These are phyloP conservation scores for Melastoma malabathricum DNA, from an alignment of 345 rosid genomes.

Conservation along the genomic window DNA sequence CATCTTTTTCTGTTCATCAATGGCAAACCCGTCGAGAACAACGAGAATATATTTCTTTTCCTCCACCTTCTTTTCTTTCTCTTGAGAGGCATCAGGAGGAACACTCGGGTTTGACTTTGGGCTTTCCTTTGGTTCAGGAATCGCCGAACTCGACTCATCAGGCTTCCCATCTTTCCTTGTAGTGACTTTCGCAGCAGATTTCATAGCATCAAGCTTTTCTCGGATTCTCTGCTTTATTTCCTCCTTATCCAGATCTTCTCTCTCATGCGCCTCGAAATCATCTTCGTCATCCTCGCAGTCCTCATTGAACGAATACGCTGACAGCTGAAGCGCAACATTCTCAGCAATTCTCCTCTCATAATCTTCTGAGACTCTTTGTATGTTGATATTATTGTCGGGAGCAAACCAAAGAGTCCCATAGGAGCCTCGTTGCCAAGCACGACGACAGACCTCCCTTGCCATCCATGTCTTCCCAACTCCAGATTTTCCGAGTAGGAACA, in stretches of 20 bases:
- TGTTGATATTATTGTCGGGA: neutral
- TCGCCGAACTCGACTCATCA: too few relatives aligned
- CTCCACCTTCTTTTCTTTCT: neutral
- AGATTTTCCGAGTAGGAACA: slow-evolving; percentile 4
- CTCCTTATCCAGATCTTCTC: neutral
- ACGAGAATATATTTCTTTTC: slow-evolving; percentile 1
- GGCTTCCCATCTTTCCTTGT: too few relatives aligned
- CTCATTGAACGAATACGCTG: neutral
- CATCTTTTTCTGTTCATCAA: neutral
- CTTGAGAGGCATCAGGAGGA: too few relatives aligned
- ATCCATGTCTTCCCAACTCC: slow-evolving; percentile 9
- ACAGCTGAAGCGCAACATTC: slow-evolving; percentile 7
- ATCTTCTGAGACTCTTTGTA: neutral
- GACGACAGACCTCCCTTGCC: slow-evolving; percentile 7
- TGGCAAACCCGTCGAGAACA: slow-evolving; percentile 1
- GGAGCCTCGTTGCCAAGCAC: neutral
- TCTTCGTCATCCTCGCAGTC: neutral
- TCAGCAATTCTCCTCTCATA: neutral
- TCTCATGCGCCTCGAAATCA: neutral
- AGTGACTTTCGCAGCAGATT: neutral
- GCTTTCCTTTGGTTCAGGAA: too few relatives aligned
- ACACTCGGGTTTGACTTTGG: too few relatives aligned
- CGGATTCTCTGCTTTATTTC: neutral
- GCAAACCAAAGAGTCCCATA: slow-evolving; percentile 5
- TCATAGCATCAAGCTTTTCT: neutral